Conservation (phyloP, 2,329 filamentous ascomycete genomes). For the Aureobasidium sp. region DNA sequence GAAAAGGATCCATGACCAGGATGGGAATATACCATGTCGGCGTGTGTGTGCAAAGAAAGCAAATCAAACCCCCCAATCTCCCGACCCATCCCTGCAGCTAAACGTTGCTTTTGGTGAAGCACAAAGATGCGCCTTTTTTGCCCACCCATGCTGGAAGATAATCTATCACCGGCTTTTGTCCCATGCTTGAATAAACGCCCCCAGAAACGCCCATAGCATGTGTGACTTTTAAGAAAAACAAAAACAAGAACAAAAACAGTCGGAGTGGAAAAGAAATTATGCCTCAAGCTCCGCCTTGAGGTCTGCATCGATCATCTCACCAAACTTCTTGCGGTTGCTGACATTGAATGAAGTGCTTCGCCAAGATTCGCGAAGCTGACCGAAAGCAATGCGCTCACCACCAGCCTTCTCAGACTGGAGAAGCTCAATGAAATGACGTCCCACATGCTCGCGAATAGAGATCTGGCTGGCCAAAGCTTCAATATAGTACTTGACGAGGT, state of each 20-base stretch:
- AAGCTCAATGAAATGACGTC: slow-evolving; percentile 46
- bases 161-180: slow-evolving; percentile 9
- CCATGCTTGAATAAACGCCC: slow-evolving; percentile 3
- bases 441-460: slow-evolving; percentile 44
- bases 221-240: not conserved
- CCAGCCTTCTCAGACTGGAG: slow-evolving; percentile 39
- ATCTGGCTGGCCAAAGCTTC: slow-evolving; percentile 44
- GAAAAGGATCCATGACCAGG: not conserved
- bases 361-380: slow-evolving; percentile 44
- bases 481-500: slow-evolving; percentile 58
- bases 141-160: slow-evolving; percentile 10
- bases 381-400: slow-evolving; percentile 38
- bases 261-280: not conserved
- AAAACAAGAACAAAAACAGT: not conserved
- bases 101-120: slow-evolving; percentile 10
- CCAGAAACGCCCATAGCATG: not conserved
- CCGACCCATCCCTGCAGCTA: slow-evolving; percentile 7
- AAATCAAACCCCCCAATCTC: not conserved
- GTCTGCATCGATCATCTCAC: slow-evolving; percentile 39
- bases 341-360: slow-evolving; percentile 45
- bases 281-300: slow-evolving; percentile 10
- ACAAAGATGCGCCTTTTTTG: slow-evolving; percentile 8
- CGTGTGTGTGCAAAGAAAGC: slow-evolving; percentile 2
- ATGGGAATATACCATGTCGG: not conserved
- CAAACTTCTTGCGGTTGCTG: slow-evolving; percentile 49